Evolutionary conservation across 179 eudicot genomes (phyloP), one percentile per base, ranked within the genome.

Genomic region (Silene noctiflora): DNA sequence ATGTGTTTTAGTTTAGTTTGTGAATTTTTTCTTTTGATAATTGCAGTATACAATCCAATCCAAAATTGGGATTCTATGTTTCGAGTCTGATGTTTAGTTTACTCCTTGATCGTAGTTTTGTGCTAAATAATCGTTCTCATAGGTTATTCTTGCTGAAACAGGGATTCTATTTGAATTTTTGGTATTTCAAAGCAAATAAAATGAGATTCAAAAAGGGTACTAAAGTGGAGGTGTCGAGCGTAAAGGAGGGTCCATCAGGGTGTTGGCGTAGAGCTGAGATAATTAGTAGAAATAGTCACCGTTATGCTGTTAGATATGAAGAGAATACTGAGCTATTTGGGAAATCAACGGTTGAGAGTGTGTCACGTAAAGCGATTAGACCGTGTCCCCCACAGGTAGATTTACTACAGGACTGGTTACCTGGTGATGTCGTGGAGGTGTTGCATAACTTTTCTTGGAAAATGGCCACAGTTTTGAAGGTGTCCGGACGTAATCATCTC

Each of bases 211-310:
- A 76, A 68, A 89, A 74, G 78, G 96, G 94, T 69, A 80, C 87
- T 39, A 92, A 83, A 79, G 97, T 92, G 76, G 97, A 92, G 87
- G 96, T 92, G n/a, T 78, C 88, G 84, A 77, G 81, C 85, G 82
- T 77, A 78, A 83, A 78, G 67, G 91, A 86, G 74, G 80, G 74
- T 58, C 84, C 88, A 20, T 73, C 88, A 19, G 89, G 90, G 68
- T 86, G 80, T 9, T 91, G 96, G 96, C 83, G 86, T 39, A 75
- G 79, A 19, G 93, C 88, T 8, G 87, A 91, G 86, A 82, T 92
- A 64, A 19, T 89, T 21, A 80, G 85, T 77, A 89, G 88, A 24
- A 85, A 87, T 76, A 88, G 87, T 19, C 91, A 72, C 72, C 83
- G 75, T 68, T 91, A 89, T 60, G 69, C 79, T 21, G 83, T 85